These are phyloP conservation scores for Fomitopsis schrenkii DNA, from an alignment of 1,284 basidiomycete genomes.

Conservation along the genomic window DNA sequence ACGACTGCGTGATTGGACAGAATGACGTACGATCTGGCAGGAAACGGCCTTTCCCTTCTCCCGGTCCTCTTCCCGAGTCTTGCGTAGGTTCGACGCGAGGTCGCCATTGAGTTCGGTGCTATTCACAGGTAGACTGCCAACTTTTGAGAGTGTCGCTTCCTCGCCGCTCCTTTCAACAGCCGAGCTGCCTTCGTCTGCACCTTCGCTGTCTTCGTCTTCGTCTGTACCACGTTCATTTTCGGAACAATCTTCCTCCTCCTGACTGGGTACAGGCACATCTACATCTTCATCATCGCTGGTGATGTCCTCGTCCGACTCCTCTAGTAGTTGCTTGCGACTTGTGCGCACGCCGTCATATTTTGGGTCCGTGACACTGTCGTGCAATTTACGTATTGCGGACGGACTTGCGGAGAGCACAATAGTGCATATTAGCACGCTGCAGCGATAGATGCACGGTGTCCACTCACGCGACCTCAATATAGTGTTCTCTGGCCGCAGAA, in stretches of 20 bases:
- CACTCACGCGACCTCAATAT: slow-evolving; percentile 77
- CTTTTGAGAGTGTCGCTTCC: neutral
- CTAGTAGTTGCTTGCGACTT: slow-evolving; percentile 55
- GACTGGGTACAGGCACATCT: slow-evolving; percentile 22
- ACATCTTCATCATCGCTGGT: slow-evolving; percentile 31
- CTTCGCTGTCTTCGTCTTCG: slow-evolving; percentile 5
- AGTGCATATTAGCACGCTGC: neutral
- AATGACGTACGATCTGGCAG: slow-evolving; percentile 69
- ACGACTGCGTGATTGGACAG: neutral
- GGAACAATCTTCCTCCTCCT: slow-evolving; percentile 1
- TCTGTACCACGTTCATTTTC: neutral
- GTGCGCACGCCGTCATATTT: slow-evolving; percentile 74
- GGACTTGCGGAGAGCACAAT: slow-evolving; percentile 39
- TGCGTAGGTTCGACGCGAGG: slow-evolving; percentile 48
- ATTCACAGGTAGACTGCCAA: neutral
- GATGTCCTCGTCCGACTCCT: slow-evolving; percentile 35
- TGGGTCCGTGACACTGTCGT: slow-evolving; percentile 58
- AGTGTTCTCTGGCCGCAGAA: slow-evolving; percentile 64
- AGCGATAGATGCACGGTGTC: slow-evolving; percentile 10
- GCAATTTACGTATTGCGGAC: slow-evolving; percentile 62
- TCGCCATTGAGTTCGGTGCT: slow-evolving; percentile 29
- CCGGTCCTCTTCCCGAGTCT: slow-evolving; percentile 60
- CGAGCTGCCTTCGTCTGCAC: slow-evolving; percentile 2
- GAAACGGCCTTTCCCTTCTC: slow-evolving; percentile 80
- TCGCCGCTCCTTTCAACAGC: neutral